Evolutionary conservation across 2,329 filamentous ascomycete species (phyloP), one percentile per base, ranked within the genome.

Genomic region (Xylaria multiplex): DNA sequence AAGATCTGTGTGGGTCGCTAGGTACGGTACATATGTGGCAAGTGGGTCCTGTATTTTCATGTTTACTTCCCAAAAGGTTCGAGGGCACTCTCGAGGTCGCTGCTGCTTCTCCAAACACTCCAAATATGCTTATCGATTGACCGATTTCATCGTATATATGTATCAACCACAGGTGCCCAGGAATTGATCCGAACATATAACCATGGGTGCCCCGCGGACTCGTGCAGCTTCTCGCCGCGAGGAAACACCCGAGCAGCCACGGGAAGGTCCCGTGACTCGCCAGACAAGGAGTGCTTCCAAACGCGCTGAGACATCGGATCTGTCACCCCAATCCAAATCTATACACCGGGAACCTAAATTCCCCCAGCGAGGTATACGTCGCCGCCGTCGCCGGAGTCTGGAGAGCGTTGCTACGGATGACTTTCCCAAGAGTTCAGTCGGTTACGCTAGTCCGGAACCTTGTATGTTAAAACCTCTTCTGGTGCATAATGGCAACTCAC

Each of bases 331-430:
- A 22, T 57, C 65, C 19, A 66, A 68, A 59, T 13, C 59, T 13
- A 45, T 49, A 52, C 37, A 42, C 5, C 35, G 14, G 6, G 40
- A 55, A 11, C 13, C 45, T 27, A 53, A 65, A 14, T 69, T 69
- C 3, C 55, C 74, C 6, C 72, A 69, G 52, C 66, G 72, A 22
- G 72, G 72, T 8, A 70, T 71, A 13, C 66, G 65, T 32, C 71
- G 71, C 14, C 56, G 37, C 11, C 70, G 64, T 27, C 66, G 63
- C 9, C 62, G 62, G 52, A 75, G 73, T 35, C 46, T 68, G 22
- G 73, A 73, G 49, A 72, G 68, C 53, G 59, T 72, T 42, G 64
- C 70, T 7, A 71, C 69, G 13, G 63, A 64, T 43, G 70, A 70
- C 55, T 70, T 65, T 32, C 63, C 58, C 24, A 66, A 70, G 49